Base-by-base conservation (phyloP, 2,329 filamentous ascomycete species). In the Stachybotrys echinatus region DNA sequence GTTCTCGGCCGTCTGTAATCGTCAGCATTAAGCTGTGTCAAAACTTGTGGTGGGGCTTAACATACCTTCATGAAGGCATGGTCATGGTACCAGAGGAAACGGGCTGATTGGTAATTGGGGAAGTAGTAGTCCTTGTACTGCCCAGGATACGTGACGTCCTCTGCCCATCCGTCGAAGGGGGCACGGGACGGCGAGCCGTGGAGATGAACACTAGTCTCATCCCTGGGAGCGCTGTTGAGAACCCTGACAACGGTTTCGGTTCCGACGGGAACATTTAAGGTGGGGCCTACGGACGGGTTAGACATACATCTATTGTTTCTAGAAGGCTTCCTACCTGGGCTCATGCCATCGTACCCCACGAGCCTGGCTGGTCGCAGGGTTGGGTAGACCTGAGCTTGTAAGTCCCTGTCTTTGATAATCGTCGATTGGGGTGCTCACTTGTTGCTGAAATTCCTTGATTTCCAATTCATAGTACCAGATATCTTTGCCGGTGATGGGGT, bases 101-200 rank as follows among this genome's bases (percentile, higher is more conserved):
- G 71, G 2, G 72, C 76, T 38, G 54, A 54, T 58, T 82, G 74
- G 17, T 61, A 65, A 58, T 83, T 84, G 12, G 80, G 79, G 54
- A 80, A 84, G 60, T 82, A 84, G 60, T 84, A 83, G 52, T 83
- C 81, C 61, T 84, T 83, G 63, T 75, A 81, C 56, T 83, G 64
- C 1, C 77, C 76, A 0, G 73, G 71, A 1, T 63, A 45, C 1
- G 75, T 75, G n/a, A 71, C 65, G 52, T 83, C 80, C 44, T 73
- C 71, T 2, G 78, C 78, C 76, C 77, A 81, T 12, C 54, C 54
- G 34, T 56, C 54, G n/a, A 49, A 56, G 5, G 44, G 44, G 10
- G 44, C 44, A 31, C 44, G 23, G 14, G 44, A 46, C 8, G 44
- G 77, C 12, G 75, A 79, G 1, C 80, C 79, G 55, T 82, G 79